phyloP scores from a whole-genome alignment of 352 stramenopile species.

The Phytophthora pisi region DNA sequence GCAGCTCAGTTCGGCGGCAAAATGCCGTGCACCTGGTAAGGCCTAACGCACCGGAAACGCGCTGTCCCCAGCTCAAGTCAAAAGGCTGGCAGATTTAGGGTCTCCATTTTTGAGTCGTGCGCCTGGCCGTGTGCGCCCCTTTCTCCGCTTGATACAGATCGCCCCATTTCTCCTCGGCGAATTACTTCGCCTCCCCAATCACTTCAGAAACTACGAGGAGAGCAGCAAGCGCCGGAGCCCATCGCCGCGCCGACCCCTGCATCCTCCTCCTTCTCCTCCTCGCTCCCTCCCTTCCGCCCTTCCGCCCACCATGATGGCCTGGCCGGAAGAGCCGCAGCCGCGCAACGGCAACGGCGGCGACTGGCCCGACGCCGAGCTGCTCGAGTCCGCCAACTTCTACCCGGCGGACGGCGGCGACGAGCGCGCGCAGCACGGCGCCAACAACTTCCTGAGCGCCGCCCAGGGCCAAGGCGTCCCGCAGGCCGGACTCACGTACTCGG shows the following conservation, averaged over 20 bases:
- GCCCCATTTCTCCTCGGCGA: slow-evolving; percentile 12
- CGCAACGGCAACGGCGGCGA: slow-evolving; percentile 20
- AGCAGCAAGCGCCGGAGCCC: slow-evolving; percentile 7
- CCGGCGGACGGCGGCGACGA: slow-evolving; percentile 22
- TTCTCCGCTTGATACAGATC: slow-evolving; percentile 24
- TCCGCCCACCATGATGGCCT: slow-evolving; percentile 38
- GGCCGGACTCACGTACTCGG: slow-evolving; percentile 60
- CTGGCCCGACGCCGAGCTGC: slow-evolving; percentile 29
- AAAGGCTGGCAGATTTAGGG: neutral
- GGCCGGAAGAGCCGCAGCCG: slow-evolving; percentile 37
- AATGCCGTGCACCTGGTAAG: neutral
- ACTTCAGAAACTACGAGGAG: slow-evolving; percentile 35
- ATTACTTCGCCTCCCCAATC: slow-evolving; percentile 7
- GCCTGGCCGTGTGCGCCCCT: neutral
- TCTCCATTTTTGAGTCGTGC: neutral
- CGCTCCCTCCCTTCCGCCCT: neutral
- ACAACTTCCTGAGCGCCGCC: slow-evolving; percentile 25
- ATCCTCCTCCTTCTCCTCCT: too few species aligned
- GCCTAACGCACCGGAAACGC: neutral
- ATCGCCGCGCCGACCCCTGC: neutral
- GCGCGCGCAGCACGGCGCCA: slow-evolving; percentile 39
- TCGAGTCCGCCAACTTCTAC: slow-evolving; percentile 34
- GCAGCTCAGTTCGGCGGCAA: neutral
- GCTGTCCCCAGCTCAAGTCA: neutral
- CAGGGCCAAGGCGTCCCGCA: slow-evolving; percentile 9